Percentiles rank a stretch among this genome's conserved stretches.
Evolutionary conservation across 164 flowering plant species (phyloP).

Genomic region (Piper longum): DNA sequence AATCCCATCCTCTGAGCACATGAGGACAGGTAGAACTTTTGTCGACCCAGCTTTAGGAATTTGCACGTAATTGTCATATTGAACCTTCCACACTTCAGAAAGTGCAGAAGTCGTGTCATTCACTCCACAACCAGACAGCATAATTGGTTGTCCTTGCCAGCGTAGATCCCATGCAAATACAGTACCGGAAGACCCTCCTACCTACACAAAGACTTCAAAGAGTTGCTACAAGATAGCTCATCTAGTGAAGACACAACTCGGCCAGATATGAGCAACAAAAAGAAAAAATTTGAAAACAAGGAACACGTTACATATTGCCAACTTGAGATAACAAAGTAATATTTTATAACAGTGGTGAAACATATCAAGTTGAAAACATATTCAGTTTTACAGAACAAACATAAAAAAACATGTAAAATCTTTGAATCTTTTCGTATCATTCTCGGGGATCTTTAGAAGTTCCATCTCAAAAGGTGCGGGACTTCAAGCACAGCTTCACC

Average conservation of each 20-base stretch:
- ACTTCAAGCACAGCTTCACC: too few species aligned
- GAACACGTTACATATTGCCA: too few species aligned
- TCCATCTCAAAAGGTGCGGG: too few species aligned
- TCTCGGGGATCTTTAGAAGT: too few species aligned
- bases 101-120: conserved; percentile 19
- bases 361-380: too few species aligned
- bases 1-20: conserved; percentile 90
- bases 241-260: neutral
- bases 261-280: too few species aligned
- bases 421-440: too few species aligned
- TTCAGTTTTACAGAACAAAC: too few species aligned
- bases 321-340: too few species aligned
- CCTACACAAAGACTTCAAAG: conserved; percentile 30
- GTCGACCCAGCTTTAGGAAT: conserved; percentile 25
- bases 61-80: conserved; percentile 48
- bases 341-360: too few species aligned
- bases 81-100: conserved; percentile 85
- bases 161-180: conserved; percentile 95
- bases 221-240: neutral
- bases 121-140: conserved; percentile 43
- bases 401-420: too few species aligned
- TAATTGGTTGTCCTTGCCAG: conserved; percentile 52
- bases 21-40: conserved; percentile 59
- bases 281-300: too few species aligned
- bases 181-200: conserved; percentile 85